Conservation (phyloP, 768 basidiomycete genomes). For the Phlebiopsis flavidoalba region DNA sequence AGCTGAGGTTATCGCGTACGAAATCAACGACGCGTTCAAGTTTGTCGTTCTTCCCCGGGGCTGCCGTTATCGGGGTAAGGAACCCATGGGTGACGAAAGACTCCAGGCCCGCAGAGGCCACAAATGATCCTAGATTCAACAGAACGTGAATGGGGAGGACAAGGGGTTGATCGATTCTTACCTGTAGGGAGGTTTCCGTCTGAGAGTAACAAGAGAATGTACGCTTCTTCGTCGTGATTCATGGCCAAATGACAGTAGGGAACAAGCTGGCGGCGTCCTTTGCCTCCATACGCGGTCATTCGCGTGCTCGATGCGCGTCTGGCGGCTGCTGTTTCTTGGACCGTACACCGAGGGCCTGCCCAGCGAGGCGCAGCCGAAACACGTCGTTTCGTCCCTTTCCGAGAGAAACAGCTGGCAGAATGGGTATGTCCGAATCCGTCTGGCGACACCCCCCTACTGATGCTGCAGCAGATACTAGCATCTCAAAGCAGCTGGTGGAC, state of each 20-base stretch:
- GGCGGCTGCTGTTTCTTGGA: not conserved
- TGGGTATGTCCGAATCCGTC: constrained; percentile 15
- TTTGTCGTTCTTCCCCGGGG: constrained; percentile 26
- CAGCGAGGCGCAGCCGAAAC: not conserved
- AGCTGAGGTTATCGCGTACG: constrained; percentile 63
- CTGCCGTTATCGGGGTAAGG: constrained; percentile 18
- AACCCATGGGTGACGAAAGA: constrained; percentile 88
- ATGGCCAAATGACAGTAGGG: constrained; percentile 8
- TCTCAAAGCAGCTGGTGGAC: constrained; percentile 80
- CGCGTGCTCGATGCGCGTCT: constrained; percentile 11
- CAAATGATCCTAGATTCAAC: constrained; percentile 68
- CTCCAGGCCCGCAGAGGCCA: constrained; percentile 91
- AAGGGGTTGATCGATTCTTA: not conserved
- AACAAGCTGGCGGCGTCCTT: not conserved
- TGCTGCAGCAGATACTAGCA: constrained; percentile 51
- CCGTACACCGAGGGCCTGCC: constrained; percentile 2
- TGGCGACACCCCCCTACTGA: not conserved
- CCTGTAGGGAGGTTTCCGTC: constrained; percentile 91
- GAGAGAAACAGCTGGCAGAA: not conserved
- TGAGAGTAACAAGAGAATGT: constrained; percentile 72
- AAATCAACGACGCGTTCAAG: constrained; percentile 48
- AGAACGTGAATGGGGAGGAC: not conserved
- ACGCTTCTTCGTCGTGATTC: constrained; percentile 48
- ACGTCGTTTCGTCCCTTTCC: not conserved
- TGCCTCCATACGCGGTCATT: constrained; percentile 15